Percentiles rank a stretch among this genome's conserved stretches.
Evolutionary conservation across 1,284 basidiomycete genomes (phyloP).

Genomic region (Tylopilus sp.): DNA sequence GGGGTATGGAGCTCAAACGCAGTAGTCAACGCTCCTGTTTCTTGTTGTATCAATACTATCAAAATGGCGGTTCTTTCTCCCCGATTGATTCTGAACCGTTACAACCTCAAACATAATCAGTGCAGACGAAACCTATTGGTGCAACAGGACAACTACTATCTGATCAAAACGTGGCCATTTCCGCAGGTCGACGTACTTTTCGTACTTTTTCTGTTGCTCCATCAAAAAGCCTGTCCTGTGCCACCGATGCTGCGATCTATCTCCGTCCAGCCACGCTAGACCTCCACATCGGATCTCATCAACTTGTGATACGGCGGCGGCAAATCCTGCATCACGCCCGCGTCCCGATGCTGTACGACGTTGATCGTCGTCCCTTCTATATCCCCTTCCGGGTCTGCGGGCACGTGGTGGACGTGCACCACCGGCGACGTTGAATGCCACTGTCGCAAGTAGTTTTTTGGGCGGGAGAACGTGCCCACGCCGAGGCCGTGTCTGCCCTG

Average conservation of each 20-base stretch:
- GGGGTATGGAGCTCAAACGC: slow-evolving; percentile 76
- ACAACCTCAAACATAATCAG: neutral
- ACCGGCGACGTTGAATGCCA: slow-evolving; percentile 20
- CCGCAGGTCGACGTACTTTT: neutral
- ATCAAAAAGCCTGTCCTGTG: neutral
- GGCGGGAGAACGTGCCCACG: neutral
- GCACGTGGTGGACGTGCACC: neutral
- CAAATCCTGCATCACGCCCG: slow-evolving; percentile 18
- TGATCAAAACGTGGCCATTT: neutral
- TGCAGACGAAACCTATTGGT: neutral
- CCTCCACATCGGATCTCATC: neutral
- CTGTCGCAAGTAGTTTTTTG: slow-evolving; percentile 17
- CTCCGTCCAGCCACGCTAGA: neutral
- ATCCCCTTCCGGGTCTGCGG: neutral
- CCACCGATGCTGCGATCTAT: slow-evolving; percentile 1
- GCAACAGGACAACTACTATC: neutral
- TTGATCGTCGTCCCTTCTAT: neutral
- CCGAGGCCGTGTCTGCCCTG: neutral
- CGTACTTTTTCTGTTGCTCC: neutral
- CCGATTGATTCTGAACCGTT: neutral
- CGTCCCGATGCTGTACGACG: slow-evolving; percentile 23
- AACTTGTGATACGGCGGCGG: slow-evolving; percentile 29
- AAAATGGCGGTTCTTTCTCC: neutral
- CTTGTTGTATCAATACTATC: slow-evolving; percentile 12
- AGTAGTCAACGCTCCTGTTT: slow-evolving; percentile 37